Base-by-base conservation (phyloP, 148 eudicot species). In the Drosera capensis region DNA sequence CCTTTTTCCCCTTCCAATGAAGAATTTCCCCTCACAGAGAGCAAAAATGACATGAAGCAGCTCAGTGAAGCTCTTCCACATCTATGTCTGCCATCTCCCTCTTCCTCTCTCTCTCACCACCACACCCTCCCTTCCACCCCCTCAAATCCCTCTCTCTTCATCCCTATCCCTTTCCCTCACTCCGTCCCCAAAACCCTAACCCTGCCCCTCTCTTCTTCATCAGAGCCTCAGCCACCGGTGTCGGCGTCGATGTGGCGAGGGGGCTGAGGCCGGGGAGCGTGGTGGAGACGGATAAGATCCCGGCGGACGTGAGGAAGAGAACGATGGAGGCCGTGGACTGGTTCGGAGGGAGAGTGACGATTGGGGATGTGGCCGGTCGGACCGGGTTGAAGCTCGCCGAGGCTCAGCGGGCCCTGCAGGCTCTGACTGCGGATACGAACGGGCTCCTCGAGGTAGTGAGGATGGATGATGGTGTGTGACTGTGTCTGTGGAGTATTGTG, bases 401-500 rank as follows among this genome's bases (percentile, higher is more conserved):
- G 50, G 92, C 97, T 62, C 94, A 88, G 44, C 77, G 61, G 46
- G 87, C 97, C 26, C 68, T 88, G 23, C 96, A 88, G 60, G 96
- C 96, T 2, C 71, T 88, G 44, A 94, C 96, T 68, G 71, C 96
- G 57, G 96, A 88, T 40, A 57, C 90, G 25, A 49, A 68, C 57
- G 94, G 90, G 13, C 82, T 87, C 69, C 66, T 82, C 50, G 94
- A 87, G 96, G 96, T 87, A 50, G 38, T 34, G 38, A 34, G 14
- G n/a, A 1, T 13, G 14, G 14, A 34, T 34, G 38, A 2, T 34
- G 38, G 38, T 2, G n/a, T 34, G 8, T 34, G 2, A 2, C 14
- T 11, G 38, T 42, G 37, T 25, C 49, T 34, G 11, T 18, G 24
- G 15, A 7, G 23, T 20, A 7, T 5, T 28, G 7, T 23, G 37